Percentiles rank a stretch among this genome's conserved stretches.
Evolutionary conservation across 2,329 filamentous ascomycete genomes (phyloP).

Genomic region (Amphichorda felina): DNA sequence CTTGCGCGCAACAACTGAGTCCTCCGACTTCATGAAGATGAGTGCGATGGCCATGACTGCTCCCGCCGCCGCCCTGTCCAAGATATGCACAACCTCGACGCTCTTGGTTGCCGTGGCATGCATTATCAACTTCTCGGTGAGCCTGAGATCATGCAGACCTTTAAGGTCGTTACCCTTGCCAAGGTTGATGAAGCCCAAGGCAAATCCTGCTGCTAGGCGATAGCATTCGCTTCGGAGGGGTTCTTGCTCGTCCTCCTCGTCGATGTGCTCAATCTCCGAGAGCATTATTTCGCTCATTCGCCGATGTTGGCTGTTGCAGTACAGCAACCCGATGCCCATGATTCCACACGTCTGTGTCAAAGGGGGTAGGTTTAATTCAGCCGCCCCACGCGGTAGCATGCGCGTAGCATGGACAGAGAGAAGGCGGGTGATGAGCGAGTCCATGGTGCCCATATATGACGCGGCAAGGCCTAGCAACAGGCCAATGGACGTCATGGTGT

Average conservation of each 20-base stretch:
- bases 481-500: conserved; percentile 97
- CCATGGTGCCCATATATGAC: conserved; percentile 95
- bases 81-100: conserved; percentile 81
- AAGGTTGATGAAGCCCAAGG: conserved; percentile 87
- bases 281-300: conserved; percentile 99
- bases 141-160: conserved; percentile 84
- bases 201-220: conserved; percentile 83
- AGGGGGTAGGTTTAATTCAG: conserved; percentile 85
- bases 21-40: conserved; percentile 95
- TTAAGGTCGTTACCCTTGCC: conserved; percentile 81
- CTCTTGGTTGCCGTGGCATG: conserved; percentile 84
- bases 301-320: conserved; percentile 90
- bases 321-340: conserved; percentile 91
- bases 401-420: conserved; percentile 92
- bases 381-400: conserved; percentile 84
- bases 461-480: conserved; percentile 85
- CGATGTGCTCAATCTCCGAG: conserved; percentile 85
- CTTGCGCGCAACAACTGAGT: conserved; percentile 76
- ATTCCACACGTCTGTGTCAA: conserved; percentile 92
- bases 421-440: conserved; percentile 83
- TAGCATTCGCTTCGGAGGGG: conserved; percentile 90
- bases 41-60: conserved; percentile 82
- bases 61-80: conserved; percentile 88
- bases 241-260: conserved; percentile 71
- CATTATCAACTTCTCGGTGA: conserved; percentile 77